phyloP scores from a whole-genome alignment of 2,329 filamentous ascomycete species.

The Teratosphaeria gauchensis region DNA sequence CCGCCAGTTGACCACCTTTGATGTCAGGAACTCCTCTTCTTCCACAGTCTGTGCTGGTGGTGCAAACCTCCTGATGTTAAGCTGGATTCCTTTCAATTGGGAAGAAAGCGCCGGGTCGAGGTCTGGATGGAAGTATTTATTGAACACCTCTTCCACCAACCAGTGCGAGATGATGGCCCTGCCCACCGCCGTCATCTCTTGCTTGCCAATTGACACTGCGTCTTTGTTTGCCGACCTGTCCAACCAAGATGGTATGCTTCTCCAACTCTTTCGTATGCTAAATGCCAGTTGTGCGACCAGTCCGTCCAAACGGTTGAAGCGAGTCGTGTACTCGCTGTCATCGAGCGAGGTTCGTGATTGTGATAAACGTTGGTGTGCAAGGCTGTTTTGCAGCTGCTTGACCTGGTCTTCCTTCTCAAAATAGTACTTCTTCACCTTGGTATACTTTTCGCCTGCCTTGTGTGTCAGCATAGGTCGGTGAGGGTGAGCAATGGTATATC shows the following conservation, averaged over 20 bases:
- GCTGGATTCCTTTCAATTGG: slow-evolving; percentile 76
- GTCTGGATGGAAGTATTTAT: slow-evolving; percentile 84
- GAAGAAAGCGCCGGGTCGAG: slow-evolving; percentile 67
- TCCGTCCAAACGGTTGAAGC: slow-evolving; percentile 85
- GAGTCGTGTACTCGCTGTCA: slow-evolving; percentile 82
- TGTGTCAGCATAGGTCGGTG: neutral
- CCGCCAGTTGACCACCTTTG: slow-evolving; percentile 86
- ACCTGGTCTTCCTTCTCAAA: slow-evolving; percentile 88
- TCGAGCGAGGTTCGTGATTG: slow-evolving; percentile 90
- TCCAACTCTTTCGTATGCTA: slow-evolving; percentile 94
- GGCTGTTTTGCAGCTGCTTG: slow-evolving; percentile 91
- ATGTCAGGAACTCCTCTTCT: slow-evolving; percentile 77
- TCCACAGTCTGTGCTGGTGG: slow-evolving; percentile 67
- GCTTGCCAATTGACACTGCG: slow-evolving; percentile 75
- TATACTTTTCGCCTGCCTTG: slow-evolving; percentile 75
- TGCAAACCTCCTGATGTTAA: slow-evolving; percentile 71
- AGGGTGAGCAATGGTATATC: slow-evolving; percentile 9
- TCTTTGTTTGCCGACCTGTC: slow-evolving; percentile 71
- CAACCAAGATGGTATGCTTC: slow-evolving; percentile 69
- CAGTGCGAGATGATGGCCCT: slow-evolving; percentile 81
- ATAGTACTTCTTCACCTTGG: slow-evolving; percentile 95
- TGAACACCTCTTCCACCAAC: slow-evolving; percentile 84
- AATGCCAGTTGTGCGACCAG: slow-evolving; percentile 92
- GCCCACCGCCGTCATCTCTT: slow-evolving; percentile 96
- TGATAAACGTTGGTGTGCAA: slow-evolving; percentile 90